phyloP scores from a whole-genome alignment of 441 rosid genomes.

The Francoa sonchifolia region DNA sequence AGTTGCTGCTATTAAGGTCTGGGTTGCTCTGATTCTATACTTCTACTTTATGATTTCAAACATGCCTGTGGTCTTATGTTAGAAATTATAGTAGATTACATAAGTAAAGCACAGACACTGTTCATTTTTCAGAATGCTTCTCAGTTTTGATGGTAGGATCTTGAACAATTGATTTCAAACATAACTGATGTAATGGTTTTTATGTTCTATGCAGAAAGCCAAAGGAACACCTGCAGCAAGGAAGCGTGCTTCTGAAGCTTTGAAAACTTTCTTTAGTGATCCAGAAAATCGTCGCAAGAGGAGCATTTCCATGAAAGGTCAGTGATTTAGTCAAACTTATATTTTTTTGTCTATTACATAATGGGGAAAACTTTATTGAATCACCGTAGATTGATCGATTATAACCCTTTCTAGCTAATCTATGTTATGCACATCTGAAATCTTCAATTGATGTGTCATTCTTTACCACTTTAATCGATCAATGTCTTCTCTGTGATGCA shows the following conservation, averaged over 20 bases:
- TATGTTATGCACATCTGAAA: not conserved
- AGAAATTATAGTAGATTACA: too few relatives aligned
- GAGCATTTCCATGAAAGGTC: conserved; percentile 91
- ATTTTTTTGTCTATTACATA: conserved; percentile 1
- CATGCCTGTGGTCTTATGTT: not conserved
- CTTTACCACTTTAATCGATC: not conserved
- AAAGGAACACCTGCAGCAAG: conserved; percentile 82
- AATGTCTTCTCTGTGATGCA: conserved; percentile 18
- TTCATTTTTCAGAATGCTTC: not conserved
- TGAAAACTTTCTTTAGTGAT: conserved; percentile 69
- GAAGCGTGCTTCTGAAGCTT: conserved; percentile 60
- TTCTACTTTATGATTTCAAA: not conserved
- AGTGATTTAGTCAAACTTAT: conserved; percentile 1
- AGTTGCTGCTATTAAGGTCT: conserved; percentile 88
- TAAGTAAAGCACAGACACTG: not conserved
- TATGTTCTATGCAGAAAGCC: conserved; percentile 41
- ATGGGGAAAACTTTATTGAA: not conserved
- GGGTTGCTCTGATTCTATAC: not conserved
- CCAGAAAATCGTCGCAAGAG: conserved; percentile 70
- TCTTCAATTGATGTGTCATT: too few relatives aligned
- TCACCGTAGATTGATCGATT: not conserved
- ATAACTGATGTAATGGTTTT: not conserved
- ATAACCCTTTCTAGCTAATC: not conserved
- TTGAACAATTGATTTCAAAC: not conserved
- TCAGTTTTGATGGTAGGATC: not conserved